A percentile compares a stretch with the other conserved stretches of the same genome.
Evolutionary conservation across 768 basidiomycete genomes (phyloP).

Genomic region (Suillus ampliporus): DNA sequence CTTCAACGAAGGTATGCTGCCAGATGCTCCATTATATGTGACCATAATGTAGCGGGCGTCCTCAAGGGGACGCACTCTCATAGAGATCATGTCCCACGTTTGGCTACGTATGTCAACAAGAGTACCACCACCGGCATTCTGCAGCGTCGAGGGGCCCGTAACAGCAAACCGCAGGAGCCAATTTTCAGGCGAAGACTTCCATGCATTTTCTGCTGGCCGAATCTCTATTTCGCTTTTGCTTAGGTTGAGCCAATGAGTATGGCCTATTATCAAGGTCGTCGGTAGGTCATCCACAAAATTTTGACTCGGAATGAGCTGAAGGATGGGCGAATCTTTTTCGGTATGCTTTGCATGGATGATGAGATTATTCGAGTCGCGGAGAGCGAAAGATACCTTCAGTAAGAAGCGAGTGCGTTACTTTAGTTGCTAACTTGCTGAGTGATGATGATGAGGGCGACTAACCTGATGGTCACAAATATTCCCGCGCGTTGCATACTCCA

Average conservation of each 20-base stretch:
- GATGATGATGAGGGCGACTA: background rate
- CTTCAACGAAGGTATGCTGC: slow-evolving; percentile 21
- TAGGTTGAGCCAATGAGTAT: slow-evolving; percentile 40
- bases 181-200: slow-evolving; percentile 31
- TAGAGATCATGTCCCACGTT: slow-evolving; percentile 34
- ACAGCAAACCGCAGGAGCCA: slow-evolving; percentile 29
- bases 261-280: slow-evolving; percentile 21
- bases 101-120: slow-evolving; percentile 35
- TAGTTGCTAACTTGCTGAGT: background rate
- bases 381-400: slow-evolving; percentile 31
- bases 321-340: background rate
- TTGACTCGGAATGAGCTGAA: slow-evolving; percentile 32
- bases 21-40: background rate
- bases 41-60: slow-evolving; percentile 28
- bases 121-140: slow-evolving; percentile 2
- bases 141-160: slow-evolving; percentile 16
- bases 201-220: slow-evolving; percentile 29
- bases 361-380: slow-evolving; percentile 18
- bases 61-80: slow-evolving; percentile 32
- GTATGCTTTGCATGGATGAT: slow-evolving; percentile 24
- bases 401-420: background rate
- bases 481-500: slow-evolving; percentile 31
- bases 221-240: slow-evolving; percentile 29
- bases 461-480: slow-evolving; percentile 25
- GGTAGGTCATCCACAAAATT: slow-evolving; percentile 34